Conservation (phyloP, 805 yeast genomes). For the Saccharomyces kudriavzevii region DNA sequence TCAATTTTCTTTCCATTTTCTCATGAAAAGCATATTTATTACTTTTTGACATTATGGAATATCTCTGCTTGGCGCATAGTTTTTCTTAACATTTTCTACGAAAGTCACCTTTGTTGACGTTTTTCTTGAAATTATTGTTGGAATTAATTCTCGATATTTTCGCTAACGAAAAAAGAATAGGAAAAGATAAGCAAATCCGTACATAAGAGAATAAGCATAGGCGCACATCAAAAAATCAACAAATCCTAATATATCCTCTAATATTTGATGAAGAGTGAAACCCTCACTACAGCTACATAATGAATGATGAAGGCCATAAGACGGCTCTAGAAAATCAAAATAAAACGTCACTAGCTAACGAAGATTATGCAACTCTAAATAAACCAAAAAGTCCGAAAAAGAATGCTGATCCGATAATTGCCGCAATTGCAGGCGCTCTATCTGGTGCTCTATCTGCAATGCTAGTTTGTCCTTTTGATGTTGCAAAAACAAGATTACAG, state of each 20-base stretch:
- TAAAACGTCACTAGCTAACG: background rate
- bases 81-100: background rate
- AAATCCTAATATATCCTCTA: background rate
- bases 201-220: background rate
- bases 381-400: constrained; percentile 5
- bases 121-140: background rate
- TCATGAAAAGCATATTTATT: background rate
- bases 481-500: constrained; percentile 87
- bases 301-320: background rate
- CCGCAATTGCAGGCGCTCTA: constrained; percentile 85
- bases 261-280: background rate
- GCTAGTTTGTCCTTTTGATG: constrained; percentile 90
- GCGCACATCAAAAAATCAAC: background rate
- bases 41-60: background rate
- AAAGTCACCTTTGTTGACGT: background rate
- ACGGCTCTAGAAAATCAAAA: background rate
- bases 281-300: background rate
- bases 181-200: background rate
- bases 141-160: background rate
- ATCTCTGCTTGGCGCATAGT: background rate
- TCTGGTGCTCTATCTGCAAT: constrained; percentile 89
- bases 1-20: background rate
- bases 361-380: constrained; percentile 7
- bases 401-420: constrained; percentile 41
- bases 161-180: background rate